Evolutionary conservation across 1,284 basidiomycete species (phyloP).

Genomic region (Cryptococcus floricola): DNA sequence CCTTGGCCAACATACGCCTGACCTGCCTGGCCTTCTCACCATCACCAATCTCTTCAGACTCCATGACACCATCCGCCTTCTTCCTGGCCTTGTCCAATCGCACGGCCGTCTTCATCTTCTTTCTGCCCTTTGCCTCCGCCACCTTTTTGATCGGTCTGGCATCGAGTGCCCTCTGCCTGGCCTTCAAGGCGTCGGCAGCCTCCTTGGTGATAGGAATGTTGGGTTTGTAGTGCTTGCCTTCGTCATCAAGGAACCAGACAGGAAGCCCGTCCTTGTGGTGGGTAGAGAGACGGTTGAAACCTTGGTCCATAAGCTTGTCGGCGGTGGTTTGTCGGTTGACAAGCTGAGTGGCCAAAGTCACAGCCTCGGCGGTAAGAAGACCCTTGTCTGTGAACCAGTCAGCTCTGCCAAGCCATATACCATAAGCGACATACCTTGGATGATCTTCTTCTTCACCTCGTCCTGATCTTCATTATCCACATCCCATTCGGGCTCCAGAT

Average conservation of each 20-base stretch:
- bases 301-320: constrained; percentile 86
- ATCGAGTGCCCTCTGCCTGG: constrained; percentile 88
- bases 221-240: constrained; percentile 84
- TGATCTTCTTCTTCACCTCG: constrained; percentile 64
- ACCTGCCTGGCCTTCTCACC: constrained; percentile 92
- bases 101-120: constrained; percentile 85
- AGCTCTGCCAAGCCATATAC: not conserved
- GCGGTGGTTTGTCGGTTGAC: constrained; percentile 89
- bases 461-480: constrained; percentile 74
- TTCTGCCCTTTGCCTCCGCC: constrained; percentile 96
- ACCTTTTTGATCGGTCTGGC: constrained; percentile 99
- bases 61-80: constrained; percentile 93
- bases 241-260: constrained; percentile 96
- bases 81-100: constrained; percentile 88
- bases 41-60: constrained; percentile 85
- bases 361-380: constrained; percentile 83
- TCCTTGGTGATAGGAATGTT: constrained; percentile 98
- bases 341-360: constrained; percentile 85
- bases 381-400: constrained; percentile 62
- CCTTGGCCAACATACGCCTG: constrained; percentile 81
- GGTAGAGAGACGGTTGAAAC: constrained; percentile 90
- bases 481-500: constrained; percentile 71
- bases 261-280: constrained; percentile 89
- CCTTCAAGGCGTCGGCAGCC: constrained; percentile 78
- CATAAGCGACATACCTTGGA: constrained; percentile 59